Base-by-base conservation (phyloP, 1,284 basidiomycete species). In the Tilletia horrida region DNA sequence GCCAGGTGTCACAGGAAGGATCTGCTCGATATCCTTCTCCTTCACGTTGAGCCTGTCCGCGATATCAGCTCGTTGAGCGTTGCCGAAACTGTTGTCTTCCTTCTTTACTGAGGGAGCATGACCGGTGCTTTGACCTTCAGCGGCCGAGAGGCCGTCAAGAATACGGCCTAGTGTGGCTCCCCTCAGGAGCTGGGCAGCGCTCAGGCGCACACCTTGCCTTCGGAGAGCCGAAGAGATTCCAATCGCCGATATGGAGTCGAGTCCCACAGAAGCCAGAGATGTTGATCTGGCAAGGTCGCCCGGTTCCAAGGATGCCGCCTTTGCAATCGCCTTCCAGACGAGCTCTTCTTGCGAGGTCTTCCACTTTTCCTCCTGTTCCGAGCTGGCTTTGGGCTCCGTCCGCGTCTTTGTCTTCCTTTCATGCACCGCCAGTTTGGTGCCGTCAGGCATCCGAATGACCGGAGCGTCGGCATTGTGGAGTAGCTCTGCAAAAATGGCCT, bases 181-280 rank as follows among this genome's bases (percentile, higher is more conserved):
- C 6, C 67, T 67, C 59, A 78, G 70, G 0, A 71, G 68, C 50
- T 79, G 52, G 4, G 42, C 21, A 2, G 64, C 47, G 21, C 44
- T 47, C 25, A 64, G 7, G 2, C 48, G 27, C 6, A 76, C 45
- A 29, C 75, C 72, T 1, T 67, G 63, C 23, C 66, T 69, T 18
- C 77, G 71, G 2, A 73, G 73, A 59, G 68, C 72, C 6, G 74
- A 71, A 3, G 75, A 76, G 42, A 81, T 71, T 29, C 73, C 71
- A 52, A 81, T 78, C 1, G 78, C 72, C 29, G 74, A 73, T 59
- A 81, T 78, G 16, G 79, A 81, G 63, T 81, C 79, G 31, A 81
- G 69, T 14, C 79, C 78, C 1, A 81, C 68, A n/a, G 66, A 47
- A 2, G 71, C 66, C 27, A 80, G 65, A 6, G 71, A 69, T 6